Conservation (phyloP, 805 yeast species). For the Candida suzukii region DNA sequence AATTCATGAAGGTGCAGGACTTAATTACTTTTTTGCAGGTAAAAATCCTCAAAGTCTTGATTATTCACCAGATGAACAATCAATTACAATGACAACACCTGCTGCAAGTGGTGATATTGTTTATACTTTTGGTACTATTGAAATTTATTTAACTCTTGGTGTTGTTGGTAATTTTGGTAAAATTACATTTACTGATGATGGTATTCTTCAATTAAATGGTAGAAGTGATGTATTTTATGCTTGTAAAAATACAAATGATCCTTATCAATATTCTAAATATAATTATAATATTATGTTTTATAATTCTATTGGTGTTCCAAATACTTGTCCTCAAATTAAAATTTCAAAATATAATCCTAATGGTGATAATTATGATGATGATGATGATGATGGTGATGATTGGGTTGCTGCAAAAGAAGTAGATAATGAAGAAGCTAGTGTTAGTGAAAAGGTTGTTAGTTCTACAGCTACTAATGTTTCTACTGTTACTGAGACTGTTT, state of each 20-base stretch:
- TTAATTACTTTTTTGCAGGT: slow-evolving; percentile 30
- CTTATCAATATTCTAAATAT: slow-evolving; percentile 28
- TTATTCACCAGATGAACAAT: not conserved
- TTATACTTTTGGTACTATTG: not conserved
- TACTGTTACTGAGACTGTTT: not conserved
- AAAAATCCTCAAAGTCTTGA: slow-evolving; percentile 8
- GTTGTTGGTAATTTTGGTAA: slow-evolving; percentile 1
- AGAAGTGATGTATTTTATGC: slow-evolving; percentile 27
- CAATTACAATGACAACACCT: slow-evolving; percentile 2
- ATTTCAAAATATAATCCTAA: not conserved
- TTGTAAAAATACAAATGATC: slow-evolving; percentile 33
- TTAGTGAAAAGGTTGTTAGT: too few relatives aligned
- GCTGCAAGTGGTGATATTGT: slow-evolving; percentile 1
- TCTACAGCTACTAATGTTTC: not conserved
- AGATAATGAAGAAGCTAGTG: too few relatives aligned
- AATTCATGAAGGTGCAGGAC: slow-evolving; percentile 40
- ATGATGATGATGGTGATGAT: too few relatives aligned
- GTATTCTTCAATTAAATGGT: slow-evolving; percentile 20
- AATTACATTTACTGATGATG: slow-evolving; percentile 12
- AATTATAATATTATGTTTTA: slow-evolving; percentile 21
- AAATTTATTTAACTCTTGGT: slow-evolving; percentile 1
- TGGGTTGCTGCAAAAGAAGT: too few relatives aligned
- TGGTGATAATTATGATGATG: too few relatives aligned
- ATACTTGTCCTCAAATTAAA: slow-evolving; percentile 7
- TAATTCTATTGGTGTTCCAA: slow-evolving; percentile 7